Percentiles rank a stretch among this genome's conserved stretches.
phyloP scores from a whole-genome alignment of 805 yeast genomes.

The Zygoascus flipseniorum region DNA sequence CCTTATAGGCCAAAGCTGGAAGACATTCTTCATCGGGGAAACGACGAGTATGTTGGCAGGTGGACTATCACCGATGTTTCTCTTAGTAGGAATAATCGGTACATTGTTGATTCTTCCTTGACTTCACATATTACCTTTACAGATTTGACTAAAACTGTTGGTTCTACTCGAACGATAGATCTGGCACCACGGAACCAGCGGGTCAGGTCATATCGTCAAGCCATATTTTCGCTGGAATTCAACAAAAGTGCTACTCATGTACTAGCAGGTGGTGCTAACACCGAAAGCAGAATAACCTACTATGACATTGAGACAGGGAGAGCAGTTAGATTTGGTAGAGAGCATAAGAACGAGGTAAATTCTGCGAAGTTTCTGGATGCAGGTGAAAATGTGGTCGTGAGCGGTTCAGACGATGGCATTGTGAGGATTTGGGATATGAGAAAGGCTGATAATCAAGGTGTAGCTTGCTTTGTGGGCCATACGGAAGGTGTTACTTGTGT shows the following conservation, averaged over 20 bases:
- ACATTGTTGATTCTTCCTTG: constrained; percentile 15
- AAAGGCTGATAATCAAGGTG: constrained; percentile 7
- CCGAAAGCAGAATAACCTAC: constrained; percentile 10
- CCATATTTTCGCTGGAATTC: constrained; percentile 20
- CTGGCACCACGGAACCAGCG: not conserved
- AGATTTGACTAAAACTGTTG: not conserved
- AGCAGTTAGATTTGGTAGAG: constrained; percentile 9
- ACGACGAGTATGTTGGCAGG: constrained; percentile 8
- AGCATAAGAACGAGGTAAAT: constrained; percentile 22
- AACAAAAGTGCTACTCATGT: constrained; percentile 18
- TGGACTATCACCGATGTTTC: constrained; percentile 26
- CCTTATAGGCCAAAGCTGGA: constrained; percentile 13
- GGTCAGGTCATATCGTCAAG: constrained; percentile 1
- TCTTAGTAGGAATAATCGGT: constrained; percentile 18
- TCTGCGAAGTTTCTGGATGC: constrained; percentile 23
- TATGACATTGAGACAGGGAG: constrained; percentile 17
- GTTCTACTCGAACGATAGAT: not conserved
- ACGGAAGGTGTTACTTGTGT: constrained; percentile 25
- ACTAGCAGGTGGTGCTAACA: constrained; percentile 19
- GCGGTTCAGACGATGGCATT: constrained; percentile 45
- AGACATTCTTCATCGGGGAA: constrained; percentile 3
- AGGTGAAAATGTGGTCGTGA: constrained; percentile 33
- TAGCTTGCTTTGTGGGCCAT: constrained; percentile 25
- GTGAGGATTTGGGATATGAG: constrained; percentile 42
- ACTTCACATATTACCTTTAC: constrained; percentile 14